A percentile compares a stretch with the other conserved stretches of the same genome.
These are phyloP conservation scores for Cladochytrium replicatum DNA, from an alignment of 192 early-diverging fungal genomes.

Conservation along the genomic window DNA sequence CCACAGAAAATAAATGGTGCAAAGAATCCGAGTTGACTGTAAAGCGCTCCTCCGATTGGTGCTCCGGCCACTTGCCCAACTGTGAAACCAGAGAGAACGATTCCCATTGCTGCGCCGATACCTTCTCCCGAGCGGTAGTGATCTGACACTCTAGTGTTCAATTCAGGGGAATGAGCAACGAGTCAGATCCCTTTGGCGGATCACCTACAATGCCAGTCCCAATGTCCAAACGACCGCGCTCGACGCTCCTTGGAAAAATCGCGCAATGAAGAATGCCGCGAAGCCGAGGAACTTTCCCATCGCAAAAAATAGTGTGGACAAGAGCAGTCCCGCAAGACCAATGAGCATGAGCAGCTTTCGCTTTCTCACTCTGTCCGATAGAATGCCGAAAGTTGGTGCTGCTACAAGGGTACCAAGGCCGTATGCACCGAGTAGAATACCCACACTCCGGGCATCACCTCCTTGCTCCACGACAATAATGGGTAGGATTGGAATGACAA, in stretches of 20 bases:
- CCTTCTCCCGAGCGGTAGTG: slow-evolving; percentile 7
- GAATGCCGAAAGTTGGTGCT: slow-evolving; percentile 16
- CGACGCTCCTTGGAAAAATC: slow-evolving; percentile 21
- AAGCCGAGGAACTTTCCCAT: background rate
- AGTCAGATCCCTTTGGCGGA: background rate
- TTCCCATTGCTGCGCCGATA: slow-evolving; percentile 20
- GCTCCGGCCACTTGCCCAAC: slow-evolving; percentile 19
- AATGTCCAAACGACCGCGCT: slow-evolving; percentile 18
- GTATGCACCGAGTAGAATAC: slow-evolving; percentile 20
- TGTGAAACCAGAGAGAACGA: slow-evolving; percentile 16
- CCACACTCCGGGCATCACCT: slow-evolving; percentile 5
- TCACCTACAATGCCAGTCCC: slow-evolving; percentile 15
- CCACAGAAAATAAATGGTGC: slow-evolving; percentile 9
- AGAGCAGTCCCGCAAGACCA: slow-evolving; percentile 4
- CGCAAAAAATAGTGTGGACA: slow-evolving; percentile 17
- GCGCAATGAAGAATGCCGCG: background rate
- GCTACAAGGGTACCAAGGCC: slow-evolving; percentile 18
- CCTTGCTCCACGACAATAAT: slow-evolving; percentile 12
- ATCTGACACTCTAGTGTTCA: slow-evolving; percentile 12
- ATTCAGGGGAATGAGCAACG: background rate
- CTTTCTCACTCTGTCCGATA: slow-evolving; percentile 5
- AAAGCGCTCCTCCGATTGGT: slow-evolving; percentile 20
- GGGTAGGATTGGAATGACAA: slow-evolving; percentile 19
- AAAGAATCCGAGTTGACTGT: slow-evolving; percentile 7
- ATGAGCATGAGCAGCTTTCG: slow-evolving; percentile 14